Evolutionary conservation across 305 asterid species (phyloP).

Genomic region (Salvia sclarea): DNA sequence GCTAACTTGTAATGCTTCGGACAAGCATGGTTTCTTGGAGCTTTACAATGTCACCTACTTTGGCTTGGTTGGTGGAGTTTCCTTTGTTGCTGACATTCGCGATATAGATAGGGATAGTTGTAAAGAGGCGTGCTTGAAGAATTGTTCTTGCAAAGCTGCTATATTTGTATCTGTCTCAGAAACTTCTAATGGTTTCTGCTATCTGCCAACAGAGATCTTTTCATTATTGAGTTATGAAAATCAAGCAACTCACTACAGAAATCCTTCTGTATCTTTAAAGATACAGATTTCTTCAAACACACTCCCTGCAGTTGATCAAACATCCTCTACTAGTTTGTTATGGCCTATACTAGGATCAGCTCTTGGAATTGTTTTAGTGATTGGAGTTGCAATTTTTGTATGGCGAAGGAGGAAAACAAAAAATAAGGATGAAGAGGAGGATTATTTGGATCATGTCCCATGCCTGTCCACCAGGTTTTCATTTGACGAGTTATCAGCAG

Average conservation of each 20-base stretch:
- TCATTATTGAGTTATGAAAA: slow-evolving; percentile 38
- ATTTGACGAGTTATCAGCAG: slow-evolving; percentile 32
- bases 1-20: too few species aligned
- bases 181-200: slow-evolving; percentile 35
- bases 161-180: slow-evolving; percentile 31
- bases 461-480: slow-evolving; percentile 50
- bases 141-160: slow-evolving; percentile 53
- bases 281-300: too few species aligned
- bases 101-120: slow-evolving; percentile 29
- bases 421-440: too few species aligned
- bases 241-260: slow-evolving; percentile 18
- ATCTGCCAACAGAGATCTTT: too few species aligned
- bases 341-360: too few species aligned
- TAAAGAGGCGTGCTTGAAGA: slow-evolving; percentile 39
- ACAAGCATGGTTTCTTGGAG: slow-evolving; percentile 28
- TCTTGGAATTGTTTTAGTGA: too few species aligned
- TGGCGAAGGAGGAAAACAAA: too few species aligned
- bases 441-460: slow-evolving; percentile 48
- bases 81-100: not conserved
- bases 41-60: slow-evolving; percentile 42
- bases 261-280: slow-evolving; percentile 4
- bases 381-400: too few species aligned
- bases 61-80: too few species aligned
- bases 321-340: too few species aligned
- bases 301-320: too few species aligned